phyloP scores from a whole-genome alignment of 208 protist species.

The Trypanosoma mega region DNA sequence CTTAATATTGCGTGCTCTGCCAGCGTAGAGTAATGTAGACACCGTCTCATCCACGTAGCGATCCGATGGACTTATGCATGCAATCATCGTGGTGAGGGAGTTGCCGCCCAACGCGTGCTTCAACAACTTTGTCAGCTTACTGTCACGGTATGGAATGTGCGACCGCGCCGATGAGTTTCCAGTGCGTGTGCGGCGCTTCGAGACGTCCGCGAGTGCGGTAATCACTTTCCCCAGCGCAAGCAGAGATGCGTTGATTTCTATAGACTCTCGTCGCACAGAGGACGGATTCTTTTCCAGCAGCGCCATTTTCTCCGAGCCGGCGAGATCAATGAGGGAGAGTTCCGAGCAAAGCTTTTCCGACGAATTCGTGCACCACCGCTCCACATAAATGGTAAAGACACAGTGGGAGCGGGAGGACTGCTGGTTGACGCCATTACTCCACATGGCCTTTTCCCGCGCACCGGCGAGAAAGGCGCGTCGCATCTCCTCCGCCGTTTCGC shows the following conservation, averaged over 20 bases:
- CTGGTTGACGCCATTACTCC: constrained; percentile 80
- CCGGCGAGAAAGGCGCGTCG: constrained; percentile 69
- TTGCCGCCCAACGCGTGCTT: constrained; percentile 82
- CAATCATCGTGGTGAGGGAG: constrained; percentile 84
- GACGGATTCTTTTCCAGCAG: constrained; percentile 50
- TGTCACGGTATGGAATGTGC: constrained; percentile 91
- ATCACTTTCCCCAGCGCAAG: constrained; percentile 92
- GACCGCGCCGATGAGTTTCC: not conserved
- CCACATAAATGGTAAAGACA: constrained; percentile 89
- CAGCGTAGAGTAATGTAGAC: constrained; percentile 92
- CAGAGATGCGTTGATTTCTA: constrained; percentile 93
- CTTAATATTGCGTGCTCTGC: constrained; percentile 82
- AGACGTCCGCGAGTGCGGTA: constrained; percentile 48
- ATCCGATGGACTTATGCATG: constrained; percentile 85
- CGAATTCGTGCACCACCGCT: constrained; percentile 32
- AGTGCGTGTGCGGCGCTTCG: constrained; percentile 12
- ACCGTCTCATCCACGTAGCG: constrained; percentile 85
- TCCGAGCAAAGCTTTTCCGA: constrained; percentile 45
- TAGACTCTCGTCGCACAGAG: constrained; percentile 72
- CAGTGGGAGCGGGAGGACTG: constrained; percentile 92
- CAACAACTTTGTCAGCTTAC: constrained; percentile 88
- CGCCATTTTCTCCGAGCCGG: constrained; percentile 87
- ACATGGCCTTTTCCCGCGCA: constrained; percentile 72
- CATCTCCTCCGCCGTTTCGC: constrained; percentile 65
- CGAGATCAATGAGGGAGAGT: constrained; percentile 91